phyloP scores from a whole-genome alignment of 108 stramenopile genomes.

The Hondaea fermentalgiana region DNA sequence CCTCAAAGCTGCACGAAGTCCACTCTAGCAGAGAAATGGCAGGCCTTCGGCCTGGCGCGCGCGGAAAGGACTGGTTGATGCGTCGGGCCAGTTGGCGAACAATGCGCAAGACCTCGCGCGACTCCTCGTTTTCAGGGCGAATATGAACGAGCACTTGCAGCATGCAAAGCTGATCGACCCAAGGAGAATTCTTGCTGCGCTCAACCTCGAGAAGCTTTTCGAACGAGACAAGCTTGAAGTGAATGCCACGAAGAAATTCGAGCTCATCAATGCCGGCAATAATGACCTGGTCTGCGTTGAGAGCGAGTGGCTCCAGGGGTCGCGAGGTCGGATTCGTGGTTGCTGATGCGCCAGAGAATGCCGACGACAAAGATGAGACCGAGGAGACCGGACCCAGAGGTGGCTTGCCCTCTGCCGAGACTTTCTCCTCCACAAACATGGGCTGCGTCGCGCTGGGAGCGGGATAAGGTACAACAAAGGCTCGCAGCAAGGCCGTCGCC shows the following conservation, averaged over 20 bases:
- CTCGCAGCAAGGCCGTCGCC: not conserved
- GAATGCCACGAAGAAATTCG: not conserved
- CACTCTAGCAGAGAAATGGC: not conserved
- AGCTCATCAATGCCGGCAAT: not conserved
- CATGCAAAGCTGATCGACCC: not conserved
- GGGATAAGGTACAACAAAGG: not conserved
- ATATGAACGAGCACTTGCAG: not conserved
- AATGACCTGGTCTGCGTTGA: not conserved
- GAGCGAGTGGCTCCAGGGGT: not conserved
- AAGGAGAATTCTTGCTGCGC: not conserved
- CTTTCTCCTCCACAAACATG: not conserved
- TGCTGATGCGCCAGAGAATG: not conserved
- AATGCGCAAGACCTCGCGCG: not conserved
- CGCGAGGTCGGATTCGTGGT: not conserved
- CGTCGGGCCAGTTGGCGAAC: not conserved
- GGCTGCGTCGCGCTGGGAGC: not conserved
- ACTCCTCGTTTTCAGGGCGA: not conserved
- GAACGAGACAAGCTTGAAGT: conserved; percentile 1
- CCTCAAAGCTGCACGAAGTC: not conserved
- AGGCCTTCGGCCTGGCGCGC: not conserved
- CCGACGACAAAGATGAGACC: not conserved
- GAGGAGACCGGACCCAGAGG: not conserved
- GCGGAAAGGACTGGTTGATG: not conserved
- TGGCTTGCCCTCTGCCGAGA: not conserved
- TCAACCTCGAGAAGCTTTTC: not conserved